A percentile compares a stretch with the other conserved stretches of the same genome.
These are phyloP conservation scores for Clarireedia monteithiana DNA, from an alignment of 2,329 filamentous ascomycete species.

Conservation along the genomic window DNA sequence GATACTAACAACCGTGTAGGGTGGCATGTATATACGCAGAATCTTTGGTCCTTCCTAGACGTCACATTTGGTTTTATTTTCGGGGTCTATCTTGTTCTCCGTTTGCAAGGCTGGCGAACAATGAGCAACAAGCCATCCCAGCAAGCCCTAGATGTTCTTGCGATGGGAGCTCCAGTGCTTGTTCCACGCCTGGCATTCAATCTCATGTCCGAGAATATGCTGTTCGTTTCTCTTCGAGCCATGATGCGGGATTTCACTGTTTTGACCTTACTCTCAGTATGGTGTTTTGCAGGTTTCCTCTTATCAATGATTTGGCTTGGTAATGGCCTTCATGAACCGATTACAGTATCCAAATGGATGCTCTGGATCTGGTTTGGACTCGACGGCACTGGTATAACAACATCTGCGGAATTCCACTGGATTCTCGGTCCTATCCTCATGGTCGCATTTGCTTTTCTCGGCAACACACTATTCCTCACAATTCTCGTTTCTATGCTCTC, in stretches of 20 bases:
- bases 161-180: conserved; percentile 69
- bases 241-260: conserved; percentile 86
- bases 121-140: conserved; percentile 43
- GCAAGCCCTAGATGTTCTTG: conserved; percentile 71
- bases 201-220: conserved; percentile 72
- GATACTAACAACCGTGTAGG: conserved; percentile 21
- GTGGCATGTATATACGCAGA: conserved; percentile 78
- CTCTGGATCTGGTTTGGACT: conserved; percentile 89
- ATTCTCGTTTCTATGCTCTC: conserved; percentile 82
- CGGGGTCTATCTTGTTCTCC: conserved; percentile 57
- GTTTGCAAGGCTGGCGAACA: conserved; percentile 54
- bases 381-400: conserved; percentile 50
- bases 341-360: conserved; percentile 85
- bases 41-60: conserved; percentile 82
- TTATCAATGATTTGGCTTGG: conserved; percentile 74
- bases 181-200: conserved; percentile 77
- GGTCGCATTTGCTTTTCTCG: conserved; percentile 77
- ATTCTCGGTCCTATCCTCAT: conserved; percentile 73
- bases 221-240: conserved; percentile 71
- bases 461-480: conserved; percentile 83
- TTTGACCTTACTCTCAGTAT: conserved; percentile 64
- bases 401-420: conserved; percentile 64
- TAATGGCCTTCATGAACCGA: conserved; percentile 50
- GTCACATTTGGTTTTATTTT: conserved; percentile 71
- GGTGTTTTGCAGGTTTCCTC: conserved; percentile 79